Conservation (phyloP, 2,329 filamentous ascomycete species). For the Aureobasidium sp. region DNA sequence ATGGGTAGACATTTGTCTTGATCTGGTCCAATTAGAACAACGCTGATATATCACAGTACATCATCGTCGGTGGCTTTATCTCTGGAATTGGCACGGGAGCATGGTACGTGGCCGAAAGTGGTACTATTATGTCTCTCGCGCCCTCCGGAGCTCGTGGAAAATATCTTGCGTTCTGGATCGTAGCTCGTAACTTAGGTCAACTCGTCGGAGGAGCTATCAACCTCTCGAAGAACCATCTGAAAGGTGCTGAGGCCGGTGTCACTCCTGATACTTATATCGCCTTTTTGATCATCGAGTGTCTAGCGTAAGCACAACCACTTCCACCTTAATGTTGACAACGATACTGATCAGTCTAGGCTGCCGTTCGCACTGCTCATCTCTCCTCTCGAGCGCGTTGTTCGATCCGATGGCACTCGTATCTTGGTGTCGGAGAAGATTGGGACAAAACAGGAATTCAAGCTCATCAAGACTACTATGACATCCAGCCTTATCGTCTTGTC, state of each 20-base stretch:
- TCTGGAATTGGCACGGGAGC: slow-evolving; percentile 17
- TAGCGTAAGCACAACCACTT: slow-evolving; percentile 33
- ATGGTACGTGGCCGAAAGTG: slow-evolving; percentile 18
- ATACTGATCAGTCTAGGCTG: slow-evolving; percentile 25
- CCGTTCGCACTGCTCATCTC: slow-evolving; percentile 54
- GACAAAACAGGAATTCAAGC: slow-evolving; percentile 18
- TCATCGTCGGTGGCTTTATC: slow-evolving; percentile 46
- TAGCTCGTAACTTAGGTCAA: slow-evolving; percentile 18
- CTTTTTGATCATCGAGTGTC: slow-evolving; percentile 53
- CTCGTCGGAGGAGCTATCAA: slow-evolving; percentile 20
- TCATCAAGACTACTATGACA: slow-evolving; percentile 18
- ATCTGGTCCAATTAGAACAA: background rate
- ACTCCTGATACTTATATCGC: slow-evolving; percentile 53
- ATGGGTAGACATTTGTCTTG: background rate
- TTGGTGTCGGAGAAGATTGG: slow-evolving; percentile 14
- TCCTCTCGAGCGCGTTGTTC: slow-evolving; percentile 50
- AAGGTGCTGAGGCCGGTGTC: slow-evolving; percentile 15
- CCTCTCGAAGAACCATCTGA: slow-evolving; percentile 18
- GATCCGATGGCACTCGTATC: slow-evolving; percentile 43
- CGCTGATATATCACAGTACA: slow-evolving; percentile 49
- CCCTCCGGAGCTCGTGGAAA: slow-evolving; percentile 18
- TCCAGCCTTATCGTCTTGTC: slow-evolving; percentile 13
- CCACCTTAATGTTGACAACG: background rate
- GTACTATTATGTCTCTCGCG: slow-evolving; percentile 15
- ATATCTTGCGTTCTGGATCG: slow-evolving; percentile 21